Base-by-base conservation (phyloP, 371 early-diverging fungal species). In the Zychaea mexicana region DNA sequence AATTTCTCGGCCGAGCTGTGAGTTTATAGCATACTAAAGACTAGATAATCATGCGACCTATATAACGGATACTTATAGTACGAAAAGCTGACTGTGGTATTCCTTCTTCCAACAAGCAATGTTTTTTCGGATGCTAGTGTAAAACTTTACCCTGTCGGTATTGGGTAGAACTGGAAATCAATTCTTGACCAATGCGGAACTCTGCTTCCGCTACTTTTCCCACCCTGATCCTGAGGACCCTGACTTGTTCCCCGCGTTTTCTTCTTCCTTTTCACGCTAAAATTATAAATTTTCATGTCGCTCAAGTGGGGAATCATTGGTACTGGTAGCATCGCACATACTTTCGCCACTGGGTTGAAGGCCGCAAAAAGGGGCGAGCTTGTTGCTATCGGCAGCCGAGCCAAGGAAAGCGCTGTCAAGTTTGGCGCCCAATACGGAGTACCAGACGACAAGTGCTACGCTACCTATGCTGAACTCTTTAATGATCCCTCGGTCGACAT, bases 251-350 rank as follows among this genome's bases (percentile, higher is more conserved):
- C n/a, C n/a, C n/a, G n/a, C n/a, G n/a, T 42, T 42, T 12, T 63
- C 61, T 38, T 54, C 26, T 58, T 32, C 62, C 33, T 52, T 17
- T 39, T 58, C 24, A 31, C 55, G 22, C 52, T 15, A 26, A 30
- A 30, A 19, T 13, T 17, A 28, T 28, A 27, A 53, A 30, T n/a
- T 24, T 8, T 28, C 52, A 73, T 70, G 74, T 60, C 71, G 12
- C 66, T 77, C 15, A 65, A 64, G 56, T 82, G 82, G 82, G 82
- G 82, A 64, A 82, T 82, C 57, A 62, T 77, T 47, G 82, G 82
- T 28, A 82, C 82, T 12, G 82, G 82, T 28, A 74, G 70, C 38
- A 82, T 82, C 68, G 82, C 82, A 30, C 71, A 75, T 45, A 70
- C 74, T 28, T 82, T 82, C 69, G 79, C 82, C 21, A 67, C 38